Conservation (phyloP, 305 asterid genomes). For the Fraxinus platypoda region DNA sequence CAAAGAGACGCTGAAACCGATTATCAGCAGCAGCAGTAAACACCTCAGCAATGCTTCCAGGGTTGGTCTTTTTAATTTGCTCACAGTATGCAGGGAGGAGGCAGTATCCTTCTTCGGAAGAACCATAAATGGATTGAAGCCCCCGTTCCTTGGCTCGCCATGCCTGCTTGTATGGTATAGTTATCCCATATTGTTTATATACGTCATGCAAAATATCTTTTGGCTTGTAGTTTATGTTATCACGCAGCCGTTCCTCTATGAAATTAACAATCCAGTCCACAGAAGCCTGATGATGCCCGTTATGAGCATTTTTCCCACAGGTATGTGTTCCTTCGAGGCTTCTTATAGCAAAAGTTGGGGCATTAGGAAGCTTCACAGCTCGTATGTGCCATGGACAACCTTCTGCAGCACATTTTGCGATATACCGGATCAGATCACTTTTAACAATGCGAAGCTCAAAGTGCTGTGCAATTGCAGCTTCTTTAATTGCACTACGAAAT, state of each 20-base stretch:
- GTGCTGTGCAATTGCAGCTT: constrained; percentile 80
- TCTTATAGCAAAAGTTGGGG: constrained; percentile 57
- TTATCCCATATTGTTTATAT: constrained; percentile 63
- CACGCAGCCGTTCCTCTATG: constrained; percentile 65
- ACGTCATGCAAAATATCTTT: constrained; percentile 70
- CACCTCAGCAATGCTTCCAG: constrained; percentile 70
- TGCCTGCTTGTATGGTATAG: constrained; percentile 82
- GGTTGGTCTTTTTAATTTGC: constrained; percentile 55
- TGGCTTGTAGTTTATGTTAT: constrained; percentile 69
- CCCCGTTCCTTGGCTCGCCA: constrained; percentile 90
- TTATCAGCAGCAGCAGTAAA: constrained; percentile 55
- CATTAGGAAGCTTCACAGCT: constrained; percentile 72
- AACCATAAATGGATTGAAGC: constrained; percentile 73
- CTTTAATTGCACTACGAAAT: constrained; percentile 68
- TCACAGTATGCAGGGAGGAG: constrained; percentile 68
- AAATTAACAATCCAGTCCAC: constrained; percentile 83
- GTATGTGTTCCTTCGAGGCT: constrained; percentile 66
- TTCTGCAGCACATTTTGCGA: constrained; percentile 74
- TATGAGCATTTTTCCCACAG: constrained; percentile 57
- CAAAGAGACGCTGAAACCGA: constrained; percentile 62
- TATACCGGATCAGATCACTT: constrained; percentile 69
- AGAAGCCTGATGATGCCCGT: constrained; percentile 82
- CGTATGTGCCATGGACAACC: constrained; percentile 88
- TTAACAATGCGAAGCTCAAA: constrained; percentile 68
- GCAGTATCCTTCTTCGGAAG: constrained; percentile 79